Conservation (phyloP, 768 basidiomycete genomes). For the Lactifluus pinguis region DNA sequence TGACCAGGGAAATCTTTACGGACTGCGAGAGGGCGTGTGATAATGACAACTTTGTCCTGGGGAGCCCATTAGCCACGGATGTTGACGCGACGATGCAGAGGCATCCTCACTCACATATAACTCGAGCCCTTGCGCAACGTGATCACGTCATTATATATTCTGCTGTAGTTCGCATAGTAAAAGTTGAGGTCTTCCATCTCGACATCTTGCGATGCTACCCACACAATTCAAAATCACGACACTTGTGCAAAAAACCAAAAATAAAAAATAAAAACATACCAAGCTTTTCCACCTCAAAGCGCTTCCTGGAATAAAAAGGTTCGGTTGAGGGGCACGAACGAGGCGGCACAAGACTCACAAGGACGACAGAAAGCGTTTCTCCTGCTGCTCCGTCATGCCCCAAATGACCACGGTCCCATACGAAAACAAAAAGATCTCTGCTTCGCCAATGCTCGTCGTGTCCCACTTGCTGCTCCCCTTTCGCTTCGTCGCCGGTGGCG, state of each 20-base stretch:
- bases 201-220: slow-evolving; percentile 71
- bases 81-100: slow-evolving; percentile 9
- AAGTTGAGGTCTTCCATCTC: slow-evolving; percentile 98
- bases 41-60: slow-evolving; percentile 89
- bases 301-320: slow-evolving; percentile 47
- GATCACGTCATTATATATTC: slow-evolving; percentile 97
- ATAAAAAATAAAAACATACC: slow-evolving; percentile 33
- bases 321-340: slow-evolving; percentile 1
- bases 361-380: slow-evolving; percentile 82
- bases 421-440: slow-evolving; percentile 88
- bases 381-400: slow-evolving; percentile 94
- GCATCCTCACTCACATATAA: slow-evolving; percentile 74
- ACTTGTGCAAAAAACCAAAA: background rate
- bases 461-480: slow-evolving; percentile 57
- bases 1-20: slow-evolving; percentile 88
- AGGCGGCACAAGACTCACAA: slow-evolving; percentile 47
- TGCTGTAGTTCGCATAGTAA: slow-evolving; percentile 94
- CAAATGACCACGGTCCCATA: slow-evolving; percentile 96
- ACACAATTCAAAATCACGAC: background rate
- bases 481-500: slow-evolving; percentile 34
- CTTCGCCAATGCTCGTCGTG: slow-evolving; percentile 48
- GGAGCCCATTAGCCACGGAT: background rate
- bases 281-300: slow-evolving; percentile 88
- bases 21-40: slow-evolving; percentile 95
- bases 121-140: slow-evolving; percentile 89